phyloP scores from a whole-genome alignment of 2,329 filamentous ascomycete genomes.

The Sarocladium strictum region DNA sequence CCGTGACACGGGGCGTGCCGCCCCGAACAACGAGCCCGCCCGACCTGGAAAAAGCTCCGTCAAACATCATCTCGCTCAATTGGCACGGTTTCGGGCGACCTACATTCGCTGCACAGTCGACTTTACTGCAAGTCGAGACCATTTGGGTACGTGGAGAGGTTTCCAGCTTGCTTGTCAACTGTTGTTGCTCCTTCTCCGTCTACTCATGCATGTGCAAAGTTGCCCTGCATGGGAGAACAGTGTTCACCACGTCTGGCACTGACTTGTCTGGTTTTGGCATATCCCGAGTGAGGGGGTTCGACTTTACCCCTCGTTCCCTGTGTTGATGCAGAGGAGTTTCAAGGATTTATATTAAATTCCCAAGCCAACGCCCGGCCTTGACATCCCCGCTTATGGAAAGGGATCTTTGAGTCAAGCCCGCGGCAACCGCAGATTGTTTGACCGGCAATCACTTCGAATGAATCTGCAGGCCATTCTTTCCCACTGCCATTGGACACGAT shows the following conservation, averaged over 20 bases:
- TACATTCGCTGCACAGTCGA: constrained; percentile 4
- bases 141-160: constrained; percentile 1
- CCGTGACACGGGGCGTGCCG: neutral
- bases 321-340: neutral
- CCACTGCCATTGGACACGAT: neutral
- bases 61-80: neutral
- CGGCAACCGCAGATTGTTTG: neutral
- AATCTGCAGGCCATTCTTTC: neutral
- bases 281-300: neutral
- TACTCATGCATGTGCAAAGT: neutral
- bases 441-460: neutral
- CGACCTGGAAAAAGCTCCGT: constrained; percentile 6
- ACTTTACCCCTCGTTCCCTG: neutral
- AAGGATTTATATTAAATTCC: constrained; percentile 7
- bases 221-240: neutral
- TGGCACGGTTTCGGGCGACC: neutral
- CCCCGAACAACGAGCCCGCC: constrained; percentile 1
- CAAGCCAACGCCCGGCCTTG: neutral
- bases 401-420: neutral
- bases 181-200: neutral
- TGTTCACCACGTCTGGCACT: neutral
- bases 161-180: neutral
- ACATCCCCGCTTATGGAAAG: neutral
- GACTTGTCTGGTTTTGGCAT: neutral
- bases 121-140: neutral